Evolutionary conservation across 2,329 filamentous ascomycete species (phyloP).

Genomic region (Beauveria medogensis): DNA sequence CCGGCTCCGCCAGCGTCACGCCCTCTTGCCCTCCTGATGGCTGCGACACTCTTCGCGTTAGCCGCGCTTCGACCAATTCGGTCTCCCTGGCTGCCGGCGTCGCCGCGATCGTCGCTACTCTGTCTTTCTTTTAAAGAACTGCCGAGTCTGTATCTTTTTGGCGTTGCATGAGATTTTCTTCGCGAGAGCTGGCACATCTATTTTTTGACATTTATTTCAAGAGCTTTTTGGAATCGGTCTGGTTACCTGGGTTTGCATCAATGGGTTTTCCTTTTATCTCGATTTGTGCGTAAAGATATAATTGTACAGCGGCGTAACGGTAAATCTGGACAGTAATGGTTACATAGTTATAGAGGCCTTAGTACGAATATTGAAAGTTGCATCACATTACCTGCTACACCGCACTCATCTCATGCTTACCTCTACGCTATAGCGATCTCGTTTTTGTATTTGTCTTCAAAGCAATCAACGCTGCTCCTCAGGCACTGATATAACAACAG

Average conservation of each 20-base stretch:
- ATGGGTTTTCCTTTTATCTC: not conserved
- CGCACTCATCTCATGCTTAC: too few species aligned
- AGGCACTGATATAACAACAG: too few species aligned
- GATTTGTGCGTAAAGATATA: not conserved
- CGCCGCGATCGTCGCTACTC: not conserved
- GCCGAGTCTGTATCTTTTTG: not conserved
- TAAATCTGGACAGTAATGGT: not conserved
- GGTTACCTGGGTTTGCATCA: not conserved
- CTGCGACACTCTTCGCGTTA: not conserved
- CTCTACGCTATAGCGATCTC: too few species aligned
- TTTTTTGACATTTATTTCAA: not conserved
- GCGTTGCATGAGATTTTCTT: not conserved
- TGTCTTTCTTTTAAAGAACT: not conserved
- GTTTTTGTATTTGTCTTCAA: too few species aligned
- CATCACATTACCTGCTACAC: too few species aligned
- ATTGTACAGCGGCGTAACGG: not conserved
- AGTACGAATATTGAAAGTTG: not conserved
- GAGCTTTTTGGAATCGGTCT: not conserved
- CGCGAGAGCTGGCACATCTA: not conserved
- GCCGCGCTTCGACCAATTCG: not conserved
- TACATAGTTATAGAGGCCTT: not conserved
- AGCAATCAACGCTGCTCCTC: too few species aligned
- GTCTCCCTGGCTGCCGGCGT: not conserved
- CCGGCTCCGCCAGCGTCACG: not conserved
- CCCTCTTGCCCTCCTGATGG: conserved; percentile 1